Evolutionary conservation across 2,329 filamentous ascomycete genomes (phyloP), one percentile per base, ranked within the genome.

Genomic region (Dendryphion nanum): DNA sequence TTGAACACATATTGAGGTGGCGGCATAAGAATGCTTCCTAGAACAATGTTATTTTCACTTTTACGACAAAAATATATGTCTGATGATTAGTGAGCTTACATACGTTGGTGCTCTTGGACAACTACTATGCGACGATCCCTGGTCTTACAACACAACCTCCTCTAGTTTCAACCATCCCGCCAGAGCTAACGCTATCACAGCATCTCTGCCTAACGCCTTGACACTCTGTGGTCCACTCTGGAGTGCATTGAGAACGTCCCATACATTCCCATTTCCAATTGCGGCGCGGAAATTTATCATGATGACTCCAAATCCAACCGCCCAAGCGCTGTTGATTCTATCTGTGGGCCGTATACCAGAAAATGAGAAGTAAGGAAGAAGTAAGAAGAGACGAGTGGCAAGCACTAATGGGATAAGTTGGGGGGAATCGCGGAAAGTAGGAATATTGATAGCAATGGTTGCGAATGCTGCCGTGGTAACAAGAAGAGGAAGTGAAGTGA

Each of bases 181-280:
- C 8, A 30, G 7, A 10, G 7, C 29, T 7, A 8, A 31, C 6
- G 51, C 49, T 13, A 59, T 5, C 6, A 53, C 31, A n/a, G 44
- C 48, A 48, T 62, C 57, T 52, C 55, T 61, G 1, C 44, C 56
- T 21, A 62, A 29, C 23, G 53, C 48, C 35, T 48, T 59, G 1
- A 58, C 48, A 18, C 24, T 19, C 29, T 21, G 47, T 41, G 40
- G 39, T 26, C 31, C 46, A 35, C 20, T 48, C 35, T n/a, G 42
- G 12, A 30, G 26, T 6, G 59, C 31, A 5, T 41, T 45, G 4
- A 28, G 31, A 0, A 45, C 1, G 1, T 57, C 38, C 13, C 43
- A 1, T 38, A 43, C 23, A 50, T 53, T 21, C 44, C 44, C 43
- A 53, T 18, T 48, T 15, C 46, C 33, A 35, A 53, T 52, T 4